Conservation (phyloP, 345 rosid species). For the Lepidium sativum region DNA sequence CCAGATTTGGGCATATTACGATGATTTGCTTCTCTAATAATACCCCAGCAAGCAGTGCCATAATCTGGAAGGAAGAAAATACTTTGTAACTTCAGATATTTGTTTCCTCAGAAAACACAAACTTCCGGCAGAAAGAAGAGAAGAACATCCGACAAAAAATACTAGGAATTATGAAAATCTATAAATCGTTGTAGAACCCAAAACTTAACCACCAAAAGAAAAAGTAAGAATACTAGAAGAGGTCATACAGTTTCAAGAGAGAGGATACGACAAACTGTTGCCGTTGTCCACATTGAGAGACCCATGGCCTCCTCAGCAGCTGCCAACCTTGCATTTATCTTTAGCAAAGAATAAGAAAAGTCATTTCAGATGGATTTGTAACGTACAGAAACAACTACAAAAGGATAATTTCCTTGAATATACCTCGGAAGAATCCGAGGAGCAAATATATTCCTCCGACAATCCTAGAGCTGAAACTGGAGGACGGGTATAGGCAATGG, state of each 20-base stretch:
- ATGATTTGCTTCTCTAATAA: conserved; percentile 86
- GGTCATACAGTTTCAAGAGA: conserved; percentile 80
- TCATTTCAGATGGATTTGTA: conserved; percentile 12
- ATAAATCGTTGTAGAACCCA: neutral
- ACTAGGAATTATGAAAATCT: neutral
- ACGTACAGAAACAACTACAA: conserved; percentile 1
- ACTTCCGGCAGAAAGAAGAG: conserved; percentile 14
- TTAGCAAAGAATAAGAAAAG: conserved; percentile 21
- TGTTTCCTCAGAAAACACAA: conserved; percentile 4
- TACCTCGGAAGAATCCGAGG: conserved; percentile 67
- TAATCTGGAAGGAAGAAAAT: conserved; percentile 41
- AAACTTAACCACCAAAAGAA: conserved; percentile 1
- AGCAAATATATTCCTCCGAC: conserved; percentile 33
- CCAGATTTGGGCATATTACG: conserved; percentile 86
- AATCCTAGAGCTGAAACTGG: conserved; percentile 50
- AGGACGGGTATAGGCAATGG: conserved; percentile 66
- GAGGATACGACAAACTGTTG: conserved; percentile 86
- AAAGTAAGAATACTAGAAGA: conserved; percentile 19
- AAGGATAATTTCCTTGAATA: conserved; percentile 2
- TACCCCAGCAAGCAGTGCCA: conserved; percentile 78
- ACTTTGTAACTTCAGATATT: neutral
- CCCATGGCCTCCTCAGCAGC: conserved; percentile 91
- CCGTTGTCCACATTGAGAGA: conserved; percentile 89
- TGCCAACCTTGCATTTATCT: conserved; percentile 63
- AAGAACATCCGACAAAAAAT: neutral